Base-by-base conservation (phyloP, 805 yeast species). In the Metschnikowia arizonensis region DNA sequence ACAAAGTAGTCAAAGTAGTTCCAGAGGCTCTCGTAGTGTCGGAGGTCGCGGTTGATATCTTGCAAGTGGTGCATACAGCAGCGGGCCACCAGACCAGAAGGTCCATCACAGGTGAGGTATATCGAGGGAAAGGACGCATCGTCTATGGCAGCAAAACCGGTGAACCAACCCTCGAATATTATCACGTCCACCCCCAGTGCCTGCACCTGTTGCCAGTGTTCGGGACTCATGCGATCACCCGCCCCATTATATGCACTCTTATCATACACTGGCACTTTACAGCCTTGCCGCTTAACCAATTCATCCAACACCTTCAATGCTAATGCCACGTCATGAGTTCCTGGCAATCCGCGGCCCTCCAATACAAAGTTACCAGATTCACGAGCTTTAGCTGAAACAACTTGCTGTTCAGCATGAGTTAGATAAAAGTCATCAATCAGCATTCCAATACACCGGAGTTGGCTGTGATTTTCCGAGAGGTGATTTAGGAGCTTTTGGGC, bases 121-220 rank as follows among this genome's bases (percentile, higher is more conserved):
- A 40, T 50, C 5, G 56, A 11, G 15, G 57, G 47, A 8, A 69
- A 42, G 41, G 53, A 50, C 8, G 55, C 58, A 2, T 36, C 44
- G 18, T 56, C 61, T 14, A 68, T 46, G 15, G 71, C 59, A 39
- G 59, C 50, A 59, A 81, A 91, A 1, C 98, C 98, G 19, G 81
- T 75, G 66, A 90, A 88, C 99, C 99, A 91, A 4, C 98, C 99
- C 65, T 91, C 99, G 33, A 93, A 72, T 1, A 91, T 62, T 2
- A 91, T 74, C 3, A 89, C 75, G 55, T 85, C 88, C 3, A 79
- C 69, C 2, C 77, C 75, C 1, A 49, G 46, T 0, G 56, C 55
- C 5, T 7, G 15, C 19, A 56, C 50, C 2, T 9, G 18, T 2
- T 54, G 54, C 83, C 83, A 79, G 10, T 66, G 50, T 0, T 54